Evolutionary conservation across 352 stramenopile genomes (phyloP).

Genomic region (Phytopythium vexans): DNA sequence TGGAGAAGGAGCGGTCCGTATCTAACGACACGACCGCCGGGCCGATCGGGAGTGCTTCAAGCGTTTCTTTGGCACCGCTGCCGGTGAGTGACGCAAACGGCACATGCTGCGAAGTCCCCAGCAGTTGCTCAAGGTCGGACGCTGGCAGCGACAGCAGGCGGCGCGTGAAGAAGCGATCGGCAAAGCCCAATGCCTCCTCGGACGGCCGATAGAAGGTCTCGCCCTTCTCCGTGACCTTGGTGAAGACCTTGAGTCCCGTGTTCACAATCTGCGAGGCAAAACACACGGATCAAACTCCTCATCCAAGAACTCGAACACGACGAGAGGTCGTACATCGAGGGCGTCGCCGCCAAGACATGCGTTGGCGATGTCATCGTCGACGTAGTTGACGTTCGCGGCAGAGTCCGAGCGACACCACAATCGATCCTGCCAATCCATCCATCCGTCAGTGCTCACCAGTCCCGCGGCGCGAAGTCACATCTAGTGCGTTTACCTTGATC

Average conservation of each 20-base stretch:
- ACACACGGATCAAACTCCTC: not conserved
- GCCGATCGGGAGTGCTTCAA: conserved; percentile 37
- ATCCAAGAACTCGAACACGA: not conserved
- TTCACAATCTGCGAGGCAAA: conserved; percentile 79
- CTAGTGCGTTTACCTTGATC: conserved; percentile 32
- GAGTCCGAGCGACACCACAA: conserved; percentile 81
- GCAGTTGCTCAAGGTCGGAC: conserved; percentile 43
- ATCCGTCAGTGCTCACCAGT: not conserved
- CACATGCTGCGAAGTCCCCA: conserved; percentile 55
- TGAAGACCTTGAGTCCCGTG: conserved; percentile 89
- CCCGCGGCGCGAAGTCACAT: conserved; percentile 1
- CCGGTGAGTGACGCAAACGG: conserved; percentile 41
- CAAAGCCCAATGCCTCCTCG: conserved; percentile 82
- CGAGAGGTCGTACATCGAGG: conserved; percentile 39
- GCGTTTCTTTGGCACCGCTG: conserved; percentile 23
- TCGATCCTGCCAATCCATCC: conserved; percentile 14
- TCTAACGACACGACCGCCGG: conserved; percentile 54
- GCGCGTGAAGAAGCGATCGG: conserved; percentile 87
- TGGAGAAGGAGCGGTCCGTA: conserved; percentile 36
- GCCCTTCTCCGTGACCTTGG: conserved; percentile 62
- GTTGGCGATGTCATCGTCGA: conserved; percentile 61
- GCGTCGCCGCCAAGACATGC: conserved; percentile 66
- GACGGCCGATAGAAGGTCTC: conserved; percentile 83
- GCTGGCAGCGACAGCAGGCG: conserved; percentile 45
- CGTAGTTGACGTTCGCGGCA: conserved; percentile 75